Evolutionary conservation across 129 eudicot genomes (phyloP).

Genomic region (Calendula officinalis): DNA sequence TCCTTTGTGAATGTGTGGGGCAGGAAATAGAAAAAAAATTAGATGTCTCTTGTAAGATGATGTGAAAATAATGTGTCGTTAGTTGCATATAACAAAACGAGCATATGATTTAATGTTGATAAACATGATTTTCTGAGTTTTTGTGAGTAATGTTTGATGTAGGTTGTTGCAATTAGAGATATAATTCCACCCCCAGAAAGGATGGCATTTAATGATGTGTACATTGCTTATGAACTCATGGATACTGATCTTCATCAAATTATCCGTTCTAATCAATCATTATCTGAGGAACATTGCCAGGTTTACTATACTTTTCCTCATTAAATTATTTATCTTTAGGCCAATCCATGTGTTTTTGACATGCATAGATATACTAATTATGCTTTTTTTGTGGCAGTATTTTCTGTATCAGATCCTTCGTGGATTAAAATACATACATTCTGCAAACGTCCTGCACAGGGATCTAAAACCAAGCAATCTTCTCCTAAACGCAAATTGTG

Average conservation of each 20-base stretch:
- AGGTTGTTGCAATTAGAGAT: slow-evolving; percentile 89
- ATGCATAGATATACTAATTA: too few species aligned
- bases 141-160: slow-evolving; percentile 5
- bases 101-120: slow-evolving; percentile 10
- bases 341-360: slow-evolving; percentile 9
- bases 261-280: slow-evolving; percentile 71
- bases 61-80: slow-evolving; percentile 12
- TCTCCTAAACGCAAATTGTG: slow-evolving; percentile 84
- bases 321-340: slow-evolving; percentile 1
- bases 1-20: not conserved
- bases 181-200: slow-evolving; percentile 79
- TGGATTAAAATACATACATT: slow-evolving; percentile 89
- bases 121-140: not conserved
- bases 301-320: slow-evolving; percentile 28
- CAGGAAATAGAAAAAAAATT: not conserved
- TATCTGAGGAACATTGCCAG: slow-evolving; percentile 94
- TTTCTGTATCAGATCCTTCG: slow-evolving; percentile 94
- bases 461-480: slow-evolving; percentile 97
- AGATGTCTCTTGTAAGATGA: slow-evolving; percentile 3
- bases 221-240: slow-evolving; percentile 88
- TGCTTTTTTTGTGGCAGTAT: slow-evolving; percentile 58
- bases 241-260: slow-evolving; percentile 93
- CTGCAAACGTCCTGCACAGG: slow-evolving; percentile 90
- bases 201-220: slow-evolving; percentile 70
- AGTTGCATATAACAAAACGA: slow-evolving; percentile 13